Base-by-base conservation (phyloP, 805 yeast genomes). In the Candida stauntonica region DNA sequence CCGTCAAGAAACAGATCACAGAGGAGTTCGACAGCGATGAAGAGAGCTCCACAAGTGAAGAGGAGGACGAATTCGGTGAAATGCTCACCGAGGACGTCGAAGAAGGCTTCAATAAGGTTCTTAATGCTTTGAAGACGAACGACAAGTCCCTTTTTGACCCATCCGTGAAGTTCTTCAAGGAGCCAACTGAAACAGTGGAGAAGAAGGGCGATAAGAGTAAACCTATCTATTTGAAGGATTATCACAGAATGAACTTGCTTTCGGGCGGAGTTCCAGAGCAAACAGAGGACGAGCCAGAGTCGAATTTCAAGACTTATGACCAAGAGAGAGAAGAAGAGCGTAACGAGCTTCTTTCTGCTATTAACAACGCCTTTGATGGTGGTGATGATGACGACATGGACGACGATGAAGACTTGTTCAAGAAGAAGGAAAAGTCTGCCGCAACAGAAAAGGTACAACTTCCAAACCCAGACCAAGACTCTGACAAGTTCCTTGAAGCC, bases 51-150 rank as follows among this genome's bases (percentile, higher is more conserved):
- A 39, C 42, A 3, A 45, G 50, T 28, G 47, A 58, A 23, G 95
- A 86, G 56, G 99, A 91, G 62, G 99, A 93, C 57, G 96, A 89
- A 44, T 81, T 61, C 49, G 99, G 96, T 36, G 95, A 88, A 21
- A 66, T 93, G 35, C 70, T 86, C 37, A 91, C 97, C 0, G 87
- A 77, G 33, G 88, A 84, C 35, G 86, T 93, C 8, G 97, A 93
- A 46, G 61, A 70, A 15, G 94, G 94, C 17, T 79, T 93, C 48
- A 68, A 72, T 36, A 71, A 79, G 30, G 95, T 93, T 3, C 61
- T 93, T 35, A 54, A 65, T 14, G 83, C 96, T 0, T 72, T 93
- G 43, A 78, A 75, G 53, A 67, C 68, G 2, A 79, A 86, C 36
- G 91, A 93, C 41, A 69, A 75, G 41, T 55, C 66, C 15, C 67